Evolutionary conservation across 2,329 filamentous ascomycete genomes (phyloP), one percentile per base, ranked within the genome.

Genomic region (Zasmidium citrigriseum): DNA sequence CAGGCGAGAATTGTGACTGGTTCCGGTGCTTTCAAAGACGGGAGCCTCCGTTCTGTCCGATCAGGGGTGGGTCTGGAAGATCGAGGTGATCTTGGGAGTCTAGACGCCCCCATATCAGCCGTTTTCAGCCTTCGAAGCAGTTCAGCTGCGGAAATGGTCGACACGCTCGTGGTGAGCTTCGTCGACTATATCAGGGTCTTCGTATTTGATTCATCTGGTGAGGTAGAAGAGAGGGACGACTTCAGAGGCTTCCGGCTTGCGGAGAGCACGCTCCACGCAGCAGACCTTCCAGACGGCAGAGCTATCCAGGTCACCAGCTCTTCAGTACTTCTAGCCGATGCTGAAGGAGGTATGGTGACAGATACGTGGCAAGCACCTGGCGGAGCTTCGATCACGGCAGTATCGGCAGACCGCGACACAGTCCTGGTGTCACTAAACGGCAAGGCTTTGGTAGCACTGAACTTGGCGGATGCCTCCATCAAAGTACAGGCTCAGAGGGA

Each of bases 1-100:
- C 93, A 99, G 75, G 93, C 95, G 47, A 86, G 93, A 41, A 90
- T 99, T 60, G 91, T 99, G 11, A 93, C 93, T 1, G 93, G 92
- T 0, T 97, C 93, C 55, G 95, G 95, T 24, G 92, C 90, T 0
- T 95, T 91, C 71, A 87, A 90, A 64, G 91, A 96, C 68, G 95
- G 95, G 18, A 93, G 89, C 56, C 77, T 99, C 54, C 83, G 95
- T 60, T 96, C 91, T 70, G 91, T 99, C 21, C 85, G 95, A 55
- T 98, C 93, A 72, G 96, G 95, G 51, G 93, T 99, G 52, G 93
- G 93, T 0, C 83, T 98, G 52, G 91, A 97, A 71, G 66, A 62
- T 50, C 56, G 61, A 46, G 64, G 58, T 16, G 91, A 97, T 56
- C 77, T 93, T 16, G 93, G 92, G 20, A 82, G 93, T 4, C 78